Percentiles rank a stretch among this genome's conserved stretches.
Evolutionary conservation across 192 early-diverging fungal species (phyloP).

Genomic region (Podila epicladia): DNA sequence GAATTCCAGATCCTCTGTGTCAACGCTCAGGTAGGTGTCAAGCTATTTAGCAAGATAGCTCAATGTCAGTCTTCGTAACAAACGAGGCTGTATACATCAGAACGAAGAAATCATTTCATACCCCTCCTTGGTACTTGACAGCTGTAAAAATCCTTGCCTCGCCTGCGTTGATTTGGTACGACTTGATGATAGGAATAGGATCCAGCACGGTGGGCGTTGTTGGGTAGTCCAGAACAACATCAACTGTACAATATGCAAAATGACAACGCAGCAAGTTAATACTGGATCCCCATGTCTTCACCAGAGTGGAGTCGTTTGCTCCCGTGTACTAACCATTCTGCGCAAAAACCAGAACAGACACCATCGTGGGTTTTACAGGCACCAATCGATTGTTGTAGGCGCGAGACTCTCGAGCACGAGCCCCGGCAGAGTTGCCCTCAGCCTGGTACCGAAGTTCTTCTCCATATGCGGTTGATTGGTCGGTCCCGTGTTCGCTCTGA

Average conservation of each 20-base stretch:
- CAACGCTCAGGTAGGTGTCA: conserved; percentile 58
- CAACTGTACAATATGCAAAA: conserved; percentile 21
- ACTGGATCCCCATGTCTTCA: background rate
- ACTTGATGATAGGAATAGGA: conserved; percentile 24
- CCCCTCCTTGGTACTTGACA: conserved; percentile 59
- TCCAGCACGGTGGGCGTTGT: conserved; percentile 17
- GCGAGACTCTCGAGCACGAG: conserved; percentile 1
- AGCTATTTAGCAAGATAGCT: conserved; percentile 8
- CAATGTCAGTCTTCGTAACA: background rate
- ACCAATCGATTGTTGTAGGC: conserved; percentile 1
- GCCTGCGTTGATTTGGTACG: conserved; percentile 37
- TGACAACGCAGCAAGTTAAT: no score
- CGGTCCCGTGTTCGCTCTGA: conserved; percentile 44
- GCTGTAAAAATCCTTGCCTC: conserved; percentile 62
- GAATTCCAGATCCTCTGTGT: conserved; percentile 61
- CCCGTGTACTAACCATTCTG: conserved; percentile 32
- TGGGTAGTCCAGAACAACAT: conserved; percentile 43
- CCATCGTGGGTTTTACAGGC: conserved; percentile 48
- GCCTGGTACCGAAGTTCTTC: conserved; percentile 47
- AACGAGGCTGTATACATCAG: background rate
- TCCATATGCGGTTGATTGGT: conserved; percentile 38
- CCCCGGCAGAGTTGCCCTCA: conserved; percentile 8
- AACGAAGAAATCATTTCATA: conserved; percentile 7
- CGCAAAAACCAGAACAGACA: conserved; percentile 40
- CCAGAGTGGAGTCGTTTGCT: background rate